Evolutionary conservation across 306 rosid genomes (phyloP), one percentile per base, ranked within the genome.

Genomic region (Cucurbita moschata): DNA sequence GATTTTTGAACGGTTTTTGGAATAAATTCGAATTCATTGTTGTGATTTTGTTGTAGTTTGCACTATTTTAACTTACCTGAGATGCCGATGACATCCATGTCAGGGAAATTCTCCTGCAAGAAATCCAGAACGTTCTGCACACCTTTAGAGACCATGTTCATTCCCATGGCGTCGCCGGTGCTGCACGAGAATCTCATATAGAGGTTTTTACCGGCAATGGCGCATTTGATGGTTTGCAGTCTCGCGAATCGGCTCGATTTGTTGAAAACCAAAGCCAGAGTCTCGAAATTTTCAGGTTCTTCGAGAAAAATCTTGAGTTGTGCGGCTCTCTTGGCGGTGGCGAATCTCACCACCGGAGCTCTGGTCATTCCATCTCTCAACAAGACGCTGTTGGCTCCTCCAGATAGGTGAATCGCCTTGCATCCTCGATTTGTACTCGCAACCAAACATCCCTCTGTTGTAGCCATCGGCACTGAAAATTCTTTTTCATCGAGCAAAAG

Each of bases 141-240:
- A 0, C 97, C 97, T 79, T 93, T 93, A 0, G 98, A 93, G 8
- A 93, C 87, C 98, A 93, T 93, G 83, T 93, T 93, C 98, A 93
- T 93, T 26, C 98, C 98, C 98, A 93, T 93, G 10, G 98, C 98
- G 35, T 93, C 98, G 4, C 97, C 98, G 0, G 98, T 93, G 77
- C 86, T 79, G 81, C 96, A 93, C 14, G 76, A 51, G 82, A 93
- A 93, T 77, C 98, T 89, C 62, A 82, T 81, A 74, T 87, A 90
- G 14, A 90, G 75, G 62, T 90, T 93, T 85, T 87, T 93, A 15
- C 98, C 98, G 11, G 96, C 97, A 2, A 93, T 12, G 0, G 83
- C 64, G 39, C 87, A 79, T 58, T 90, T 85, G 3, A 93, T 80
- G 10, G 14, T 77, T 67, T 93, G 97, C 12, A 93, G 75, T 66